Conservation (phyloP, 352 stramenopile genomes). For the Phytophthora fragariae region DNA sequence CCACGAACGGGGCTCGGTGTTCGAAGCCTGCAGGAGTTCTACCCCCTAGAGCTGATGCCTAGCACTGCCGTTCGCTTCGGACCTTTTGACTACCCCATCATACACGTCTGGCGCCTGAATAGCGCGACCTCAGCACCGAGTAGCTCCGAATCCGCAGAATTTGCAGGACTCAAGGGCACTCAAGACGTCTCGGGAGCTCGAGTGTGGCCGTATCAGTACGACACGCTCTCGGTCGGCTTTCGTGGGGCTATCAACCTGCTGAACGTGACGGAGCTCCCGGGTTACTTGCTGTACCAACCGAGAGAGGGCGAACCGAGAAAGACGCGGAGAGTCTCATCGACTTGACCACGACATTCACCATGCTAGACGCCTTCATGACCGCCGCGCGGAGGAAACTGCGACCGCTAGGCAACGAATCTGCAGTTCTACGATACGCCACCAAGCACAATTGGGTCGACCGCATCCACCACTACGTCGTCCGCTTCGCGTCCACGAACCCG, state of each 20-base stretch:
- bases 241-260: slow-evolving; percentile 37
- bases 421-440: slow-evolving; percentile 29
- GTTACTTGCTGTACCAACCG: slow-evolving; percentile 40
- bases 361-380: slow-evolving; percentile 47
- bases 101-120: slow-evolving; percentile 37
- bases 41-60: slow-evolving; percentile 31
- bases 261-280: slow-evolving; percentile 36
- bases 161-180: slow-evolving; percentile 27
- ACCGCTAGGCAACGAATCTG: not conserved
- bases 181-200: slow-evolving; percentile 14
- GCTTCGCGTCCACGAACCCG: slow-evolving; percentile 15
- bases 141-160: slow-evolving; percentile 16
- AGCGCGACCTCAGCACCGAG: not conserved
- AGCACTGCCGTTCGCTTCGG: slow-evolving; percentile 46
- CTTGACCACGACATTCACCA: slow-evolving; percentile 37
- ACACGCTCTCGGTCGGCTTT: slow-evolving; percentile 43
- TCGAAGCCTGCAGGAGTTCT: slow-evolving; percentile 33
- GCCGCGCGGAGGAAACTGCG: not conserved
- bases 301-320: not conserved
- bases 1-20: slow-evolving; percentile 55
- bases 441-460: slow-evolving; percentile 53
- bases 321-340: slow-evolving; percentile 28
- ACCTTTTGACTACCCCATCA: slow-evolving; percentile 54
- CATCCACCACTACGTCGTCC: slow-evolving; percentile 43
- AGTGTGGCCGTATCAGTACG: slow-evolving; percentile 50